phyloP scores from a whole-genome alignment of 257 asterid genomes.

The Solanum arcanum region DNA sequence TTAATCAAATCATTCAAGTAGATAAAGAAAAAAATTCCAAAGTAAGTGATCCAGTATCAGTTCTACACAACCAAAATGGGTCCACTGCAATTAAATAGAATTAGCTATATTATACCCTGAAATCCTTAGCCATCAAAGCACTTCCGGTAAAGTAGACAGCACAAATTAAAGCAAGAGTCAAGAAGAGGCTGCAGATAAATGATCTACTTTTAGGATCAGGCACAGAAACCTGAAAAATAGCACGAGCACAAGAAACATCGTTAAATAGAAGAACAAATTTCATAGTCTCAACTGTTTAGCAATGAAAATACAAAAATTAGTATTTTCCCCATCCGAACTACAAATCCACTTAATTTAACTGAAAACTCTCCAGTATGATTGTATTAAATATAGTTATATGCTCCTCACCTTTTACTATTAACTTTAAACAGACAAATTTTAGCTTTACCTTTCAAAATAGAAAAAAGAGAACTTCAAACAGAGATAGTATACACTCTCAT shows the following conservation, averaged over 20 bases:
- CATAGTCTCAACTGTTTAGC: neutral
- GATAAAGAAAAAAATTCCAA: neutral
- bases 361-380: neutral
- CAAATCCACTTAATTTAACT: neutral
- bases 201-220: conserved; percentile 47
- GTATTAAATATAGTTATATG: neutral
- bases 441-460: neutral
- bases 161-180: conserved; percentile 38
- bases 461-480: neutral
- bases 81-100: neutral
- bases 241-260: neutral
- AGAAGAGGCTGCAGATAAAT: conserved; percentile 39
- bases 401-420: neutral
- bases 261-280: neutral
- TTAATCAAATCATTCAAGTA: neutral
- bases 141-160: conserved; percentile 50
- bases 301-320: neutral
- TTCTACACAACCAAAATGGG: neutral
- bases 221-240: conserved; percentile 27
- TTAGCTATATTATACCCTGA: conserved; percentile 19
- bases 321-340: neutral
- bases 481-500: neutral
- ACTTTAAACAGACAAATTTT: neutral
- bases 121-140: conserved; percentile 41
- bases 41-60: neutral